These are phyloP conservation scores for Fusarium sp. DNA, from an alignment of 2,329 filamentous ascomycete species.

Conservation along the genomic window DNA sequence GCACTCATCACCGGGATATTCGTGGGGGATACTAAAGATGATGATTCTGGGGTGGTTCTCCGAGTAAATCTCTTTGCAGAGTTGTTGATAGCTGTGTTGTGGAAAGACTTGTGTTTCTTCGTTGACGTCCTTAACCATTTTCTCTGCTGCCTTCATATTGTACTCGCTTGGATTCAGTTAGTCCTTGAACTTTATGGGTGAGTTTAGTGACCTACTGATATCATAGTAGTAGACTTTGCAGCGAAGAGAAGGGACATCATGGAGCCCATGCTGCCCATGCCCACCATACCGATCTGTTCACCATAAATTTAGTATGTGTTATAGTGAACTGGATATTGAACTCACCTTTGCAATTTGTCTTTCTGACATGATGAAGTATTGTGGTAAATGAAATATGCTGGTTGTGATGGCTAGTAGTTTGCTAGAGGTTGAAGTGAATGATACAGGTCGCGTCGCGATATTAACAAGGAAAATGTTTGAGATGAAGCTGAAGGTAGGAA, in stretches of 20 bases:
- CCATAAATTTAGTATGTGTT: not conserved
- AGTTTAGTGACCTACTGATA: not conserved
- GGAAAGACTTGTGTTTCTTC: not conserved
- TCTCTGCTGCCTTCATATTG: not conserved
- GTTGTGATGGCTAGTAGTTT: no score
- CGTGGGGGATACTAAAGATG: slow-evolving; percentile 2
- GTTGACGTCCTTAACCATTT: not conserved
- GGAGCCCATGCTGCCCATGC: not conserved
- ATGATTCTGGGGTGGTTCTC: not conserved
- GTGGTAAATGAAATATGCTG: not conserved
- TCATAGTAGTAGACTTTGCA: slow-evolving; percentile 5
- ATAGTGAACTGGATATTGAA: not conserved
- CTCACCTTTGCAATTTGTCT: not conserved
- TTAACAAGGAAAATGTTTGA: no score
- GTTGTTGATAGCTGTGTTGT: not conserved
- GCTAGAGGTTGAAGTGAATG: no score
- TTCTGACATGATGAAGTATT: not conserved
- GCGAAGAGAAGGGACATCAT: slow-evolving; percentile 3
- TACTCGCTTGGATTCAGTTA: not conserved
- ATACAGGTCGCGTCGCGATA: not conserved
- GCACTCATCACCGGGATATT: not conserved
- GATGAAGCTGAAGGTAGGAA: not conserved
- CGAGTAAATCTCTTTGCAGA: not conserved
- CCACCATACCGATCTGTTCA: not conserved
- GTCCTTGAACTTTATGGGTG: accelerated